A percentile compares a stretch with the other conserved stretches of the same genome.
Conservation (phyloP, 2,329 filamentous ascomycete species). For the Nemania sp. region DNA sequence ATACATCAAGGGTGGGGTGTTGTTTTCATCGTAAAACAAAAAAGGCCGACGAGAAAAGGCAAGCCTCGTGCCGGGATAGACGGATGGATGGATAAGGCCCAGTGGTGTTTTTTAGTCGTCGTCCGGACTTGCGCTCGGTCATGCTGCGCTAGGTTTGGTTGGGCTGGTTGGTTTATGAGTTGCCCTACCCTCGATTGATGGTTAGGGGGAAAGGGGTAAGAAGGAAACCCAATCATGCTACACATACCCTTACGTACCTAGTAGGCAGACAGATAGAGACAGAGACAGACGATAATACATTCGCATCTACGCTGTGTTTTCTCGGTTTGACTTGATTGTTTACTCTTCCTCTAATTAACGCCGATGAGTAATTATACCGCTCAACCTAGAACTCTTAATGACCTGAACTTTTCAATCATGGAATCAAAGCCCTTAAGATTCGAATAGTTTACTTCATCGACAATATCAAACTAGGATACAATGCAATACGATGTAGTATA, state of each 20-base stretch:
- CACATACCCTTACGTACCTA: background rate
- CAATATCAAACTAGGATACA: background rate
- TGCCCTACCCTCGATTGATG: background rate
- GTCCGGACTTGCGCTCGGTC: background rate
- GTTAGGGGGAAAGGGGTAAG: background rate
- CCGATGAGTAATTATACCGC: too few relatives aligned
- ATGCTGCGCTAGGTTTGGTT: background rate
- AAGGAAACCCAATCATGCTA: background rate
- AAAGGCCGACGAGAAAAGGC: constrained; percentile 9
- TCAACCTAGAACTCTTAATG: too few relatives aligned
- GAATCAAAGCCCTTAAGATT: too few relatives aligned
- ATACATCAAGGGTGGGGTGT: constrained; percentile 11
- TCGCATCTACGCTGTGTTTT: background rate
- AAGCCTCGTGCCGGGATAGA: constrained; percentile 1
- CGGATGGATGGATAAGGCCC: background rate
- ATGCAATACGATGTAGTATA: background rate
- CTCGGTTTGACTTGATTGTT: background rate
- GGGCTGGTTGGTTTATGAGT: background rate
- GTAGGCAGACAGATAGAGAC: background rate
- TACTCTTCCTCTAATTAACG: background rate
- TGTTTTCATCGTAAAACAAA: constrained; percentile 10
- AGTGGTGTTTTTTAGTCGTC: constrained; percentile 2
- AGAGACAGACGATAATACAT: background rate
- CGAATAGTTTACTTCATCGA: background rate
- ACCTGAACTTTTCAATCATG: too few relatives aligned